Percentiles rank a stretch among this genome's conserved stretches.
phyloP scores from a whole-genome alignment of 169 alveolate genomes.

The Hammondia hammondi region DNA sequence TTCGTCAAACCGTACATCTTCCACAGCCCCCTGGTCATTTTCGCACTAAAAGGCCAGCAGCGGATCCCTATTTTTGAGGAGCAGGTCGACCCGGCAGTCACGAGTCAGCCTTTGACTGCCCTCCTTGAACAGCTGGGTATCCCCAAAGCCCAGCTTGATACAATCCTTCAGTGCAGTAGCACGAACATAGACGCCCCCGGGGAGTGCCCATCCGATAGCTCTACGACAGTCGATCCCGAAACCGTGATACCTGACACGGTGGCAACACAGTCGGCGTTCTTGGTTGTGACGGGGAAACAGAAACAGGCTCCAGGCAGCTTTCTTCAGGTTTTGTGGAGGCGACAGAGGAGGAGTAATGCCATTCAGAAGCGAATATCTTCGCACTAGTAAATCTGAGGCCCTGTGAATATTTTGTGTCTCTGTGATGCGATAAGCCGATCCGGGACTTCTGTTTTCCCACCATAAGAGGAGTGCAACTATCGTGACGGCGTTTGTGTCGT shows the following conservation, averaged over 20 bases:
- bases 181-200: background rate
- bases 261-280: constrained; percentile 1
- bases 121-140: background rate
- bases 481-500: no score
- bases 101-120: background rate
- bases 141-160: background rate
- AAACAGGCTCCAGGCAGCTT: background rate
- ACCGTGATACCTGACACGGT: background rate
- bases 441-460: no score
- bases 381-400: background rate
- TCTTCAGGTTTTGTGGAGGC: background rate
- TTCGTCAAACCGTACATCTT: background rate
- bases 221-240: background rate
- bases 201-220: background rate
- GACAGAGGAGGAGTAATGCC: background rate
- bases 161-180: background rate
- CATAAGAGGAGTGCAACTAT: no score
- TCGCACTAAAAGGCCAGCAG: background rate
- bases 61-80: background rate
- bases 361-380: background rate
- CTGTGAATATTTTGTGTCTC: no score
- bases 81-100: background rate
- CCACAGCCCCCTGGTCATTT: background rate
- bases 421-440: no score
- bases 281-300: background rate